A percentile compares a stretch with the other conserved stretches of the same genome.
These are phyloP conservation scores for Gnomoniopsis smithogilvyi DNA, from an alignment of 2,329 filamentous ascomycete genomes.

Conservation along the genomic window DNA sequence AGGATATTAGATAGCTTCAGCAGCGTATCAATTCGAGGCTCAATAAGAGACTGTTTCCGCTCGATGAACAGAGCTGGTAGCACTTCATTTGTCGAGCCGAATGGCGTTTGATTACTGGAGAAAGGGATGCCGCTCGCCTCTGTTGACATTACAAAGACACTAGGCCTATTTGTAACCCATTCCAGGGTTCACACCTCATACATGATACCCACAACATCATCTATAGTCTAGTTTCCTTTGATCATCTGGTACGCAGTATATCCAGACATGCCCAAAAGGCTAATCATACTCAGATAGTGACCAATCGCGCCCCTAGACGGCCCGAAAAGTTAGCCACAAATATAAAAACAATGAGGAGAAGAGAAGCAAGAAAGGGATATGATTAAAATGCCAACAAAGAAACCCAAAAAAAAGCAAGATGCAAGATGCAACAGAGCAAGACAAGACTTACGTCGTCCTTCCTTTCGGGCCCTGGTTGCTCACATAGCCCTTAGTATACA, in stretches of 20 bases:
- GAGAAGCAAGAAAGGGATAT: too few species aligned
- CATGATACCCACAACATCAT: neutral
- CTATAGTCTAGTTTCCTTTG: neutral
- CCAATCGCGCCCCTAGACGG: conserved; percentile 32
- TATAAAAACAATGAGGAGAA: neutral
- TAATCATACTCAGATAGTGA: conserved; percentile 32
- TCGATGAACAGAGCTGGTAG: neutral
- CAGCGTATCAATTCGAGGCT: neutral
- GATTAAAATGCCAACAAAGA: too few species aligned
- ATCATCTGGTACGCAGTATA: neutral
- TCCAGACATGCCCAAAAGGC: neutral
- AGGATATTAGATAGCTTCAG: neutral
- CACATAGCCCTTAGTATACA: conserved; percentile 57
- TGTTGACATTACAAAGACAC: too few species aligned
- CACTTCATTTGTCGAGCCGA: neutral
- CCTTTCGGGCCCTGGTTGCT: conserved; percentile 9
- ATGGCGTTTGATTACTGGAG: neutral
- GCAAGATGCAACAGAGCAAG: too few species aligned
- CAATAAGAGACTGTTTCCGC: too few species aligned
- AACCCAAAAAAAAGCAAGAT: too few species aligned
- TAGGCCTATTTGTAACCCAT: neutral
- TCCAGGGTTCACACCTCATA: too few species aligned
- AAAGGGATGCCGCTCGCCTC: neutral
- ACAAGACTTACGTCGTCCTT: conserved; percentile 5
- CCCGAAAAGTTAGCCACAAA: too few species aligned